Evolutionary conservation across 1,139 yeast genomes (phyloP).

Genomic region (Pichiaceae sp.): DNA sequence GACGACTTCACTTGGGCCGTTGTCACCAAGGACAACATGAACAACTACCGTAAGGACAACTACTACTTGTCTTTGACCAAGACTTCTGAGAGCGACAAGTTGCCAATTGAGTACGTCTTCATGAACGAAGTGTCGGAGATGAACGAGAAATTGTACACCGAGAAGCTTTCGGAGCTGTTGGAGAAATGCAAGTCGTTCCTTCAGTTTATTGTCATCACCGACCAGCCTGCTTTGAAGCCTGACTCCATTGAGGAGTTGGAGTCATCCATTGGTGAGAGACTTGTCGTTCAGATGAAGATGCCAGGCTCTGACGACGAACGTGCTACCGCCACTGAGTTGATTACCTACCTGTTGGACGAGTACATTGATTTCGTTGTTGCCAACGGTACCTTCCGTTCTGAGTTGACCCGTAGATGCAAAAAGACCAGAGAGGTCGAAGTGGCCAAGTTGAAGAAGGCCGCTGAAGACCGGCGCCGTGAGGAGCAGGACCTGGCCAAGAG

Average conservation of each 20-base stretch:
- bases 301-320: constrained; percentile 38
- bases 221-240: constrained; percentile 69
- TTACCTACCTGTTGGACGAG: constrained; percentile 25
- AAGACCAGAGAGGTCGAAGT: constrained; percentile 63
- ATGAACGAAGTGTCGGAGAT: constrained; percentile 87
- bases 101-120: constrained; percentile 72
- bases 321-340: constrained; percentile 37
- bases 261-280: constrained; percentile 39
- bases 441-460: constrained; percentile 46
- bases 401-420: constrained; percentile 65
- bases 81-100: constrained; percentile 56
- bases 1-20: constrained; percentile 73
- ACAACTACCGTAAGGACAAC: constrained; percentile 61
- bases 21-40: constrained; percentile 82
- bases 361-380: constrained; percentile 20
- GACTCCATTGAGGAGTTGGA: constrained; percentile 38
- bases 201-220: constrained; percentile 71
- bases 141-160: constrained; percentile 53
- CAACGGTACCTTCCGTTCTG: constrained; percentile 46
- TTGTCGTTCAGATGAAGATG: constrained; percentile 42
- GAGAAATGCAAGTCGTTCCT: constrained; percentile 43
- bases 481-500: constrained; percentile 61
- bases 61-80: constrained; percentile 81
- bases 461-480: constrained; percentile 59
- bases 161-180: constrained; percentile 43